phyloP scores from a whole-genome alignment of 139 green algal genomes.

The Tetradesmus lagerheimii region DNA sequence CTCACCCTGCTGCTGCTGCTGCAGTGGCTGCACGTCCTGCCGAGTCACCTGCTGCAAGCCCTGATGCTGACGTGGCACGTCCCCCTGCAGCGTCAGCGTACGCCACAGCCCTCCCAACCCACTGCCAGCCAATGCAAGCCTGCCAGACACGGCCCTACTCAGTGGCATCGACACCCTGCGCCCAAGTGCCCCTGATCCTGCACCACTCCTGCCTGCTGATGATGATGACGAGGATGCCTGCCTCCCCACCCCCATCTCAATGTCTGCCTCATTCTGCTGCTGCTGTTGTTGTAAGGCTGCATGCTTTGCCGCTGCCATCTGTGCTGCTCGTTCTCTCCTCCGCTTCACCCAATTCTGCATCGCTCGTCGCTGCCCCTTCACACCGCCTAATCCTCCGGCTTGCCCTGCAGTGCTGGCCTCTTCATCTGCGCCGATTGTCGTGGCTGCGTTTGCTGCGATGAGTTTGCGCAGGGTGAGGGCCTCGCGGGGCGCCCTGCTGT shows the following conservation, averaged over 20 bases:
- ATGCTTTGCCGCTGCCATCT: conserved; percentile 9
- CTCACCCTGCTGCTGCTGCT: background rate
- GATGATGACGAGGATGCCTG: background rate
- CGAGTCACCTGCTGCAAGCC: background rate
- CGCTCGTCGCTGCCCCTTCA: background rate
- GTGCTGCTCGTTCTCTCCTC: background rate
- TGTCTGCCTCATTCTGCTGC: background rate
- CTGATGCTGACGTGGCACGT: background rate
- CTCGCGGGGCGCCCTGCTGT: conserved; percentile 13
- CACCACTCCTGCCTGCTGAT: background rate
- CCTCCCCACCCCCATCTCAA: background rate
- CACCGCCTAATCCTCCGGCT: background rate
- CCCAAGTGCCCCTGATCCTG: background rate
- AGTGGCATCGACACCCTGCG: background rate
- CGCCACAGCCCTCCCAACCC: background rate
- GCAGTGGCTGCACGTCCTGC: background rate
- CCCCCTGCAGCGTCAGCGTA: background rate
- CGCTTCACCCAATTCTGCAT: background rate
- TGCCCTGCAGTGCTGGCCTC: background rate
- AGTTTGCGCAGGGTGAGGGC: background rate
- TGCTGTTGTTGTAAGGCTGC: background rate
- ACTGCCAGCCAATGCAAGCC: background rate
- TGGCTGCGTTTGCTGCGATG: conserved; percentile 29
- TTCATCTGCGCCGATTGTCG: background rate
- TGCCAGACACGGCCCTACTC: background rate